Evolutionary conservation across 164 flowering plant species (phyloP), one percentile per base, ranked within the genome.

Genomic region (Dillenia turbinata): DNA sequence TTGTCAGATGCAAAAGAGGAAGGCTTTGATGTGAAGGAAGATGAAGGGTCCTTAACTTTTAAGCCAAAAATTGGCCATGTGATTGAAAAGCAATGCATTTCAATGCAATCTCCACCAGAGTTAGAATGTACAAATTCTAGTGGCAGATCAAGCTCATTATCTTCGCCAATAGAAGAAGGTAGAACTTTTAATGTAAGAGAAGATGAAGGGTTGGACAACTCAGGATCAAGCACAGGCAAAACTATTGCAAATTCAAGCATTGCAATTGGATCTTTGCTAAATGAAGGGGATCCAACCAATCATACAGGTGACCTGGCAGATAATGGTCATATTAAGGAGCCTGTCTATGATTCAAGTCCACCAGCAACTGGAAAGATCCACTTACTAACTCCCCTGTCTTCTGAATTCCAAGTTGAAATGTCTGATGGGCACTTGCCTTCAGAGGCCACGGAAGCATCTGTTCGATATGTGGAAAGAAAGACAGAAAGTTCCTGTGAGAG

Each of bases 341-440:
- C 94, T 10, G 83, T 92, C 57, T 89, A 85, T 75, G 96, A 89
- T 70, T 77, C 82, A 19, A 87, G 89, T 65, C 92, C 91, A 5
- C 70, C 66, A 2, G 73, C 79, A 14, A 14, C 33, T 9, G 71
- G 68, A 59, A 83, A 71, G 53, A 14, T 60, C 44, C 74, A 63
- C 8, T 78, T 61, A 40, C 63, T 55, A 67, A 81, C 12, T 80
- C 89, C 40, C n/a, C 47, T 58, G 47, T 72, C 78, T 44, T 78
- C 82, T 59, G 83, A 79, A 60, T 10, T 67, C 52, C 77, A 62
- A 47, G 54, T 54, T 15, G 82, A 81, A 54, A 47, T 62, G 10
- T 56, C 74, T 40, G 78, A 69, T 65, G 52, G 56, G 26, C 68
- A 69, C 59, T 72, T 68, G 14, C 72, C 73, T 63, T 54, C 63